phyloP scores from a whole-genome alignment of 164 flowering plant genomes.

The Dillenia suffruticosa region DNA sequence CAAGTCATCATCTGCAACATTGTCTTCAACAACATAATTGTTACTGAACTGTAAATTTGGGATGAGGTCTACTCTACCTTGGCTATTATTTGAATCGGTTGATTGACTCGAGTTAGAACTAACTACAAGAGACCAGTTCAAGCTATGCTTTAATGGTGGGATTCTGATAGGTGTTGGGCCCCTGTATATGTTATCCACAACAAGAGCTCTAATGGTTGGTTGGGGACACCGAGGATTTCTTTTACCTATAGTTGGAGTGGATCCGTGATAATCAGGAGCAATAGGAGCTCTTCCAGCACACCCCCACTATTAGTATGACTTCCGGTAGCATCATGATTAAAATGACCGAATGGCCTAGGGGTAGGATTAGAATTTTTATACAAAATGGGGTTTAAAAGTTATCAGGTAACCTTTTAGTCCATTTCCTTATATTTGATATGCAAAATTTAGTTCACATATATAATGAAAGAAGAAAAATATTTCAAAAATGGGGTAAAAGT shows the following conservation, averaged over 20 bases:
- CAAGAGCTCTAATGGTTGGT: conserved; percentile 17
- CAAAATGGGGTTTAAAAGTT: too few species aligned
- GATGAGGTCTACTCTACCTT: background rate
- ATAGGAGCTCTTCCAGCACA: conserved; percentile 28
- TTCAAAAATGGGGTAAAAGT: too few species aligned
- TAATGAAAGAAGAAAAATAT: too few species aligned
- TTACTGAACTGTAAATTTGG: conserved; percentile 9
- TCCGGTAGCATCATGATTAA: conserved; percentile 27
- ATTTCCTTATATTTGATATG: too few species aligned
- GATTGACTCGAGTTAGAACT: conserved; percentile 21
- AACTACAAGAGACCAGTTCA: conserved; percentile 54
- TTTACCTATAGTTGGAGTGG: conserved; percentile 37
- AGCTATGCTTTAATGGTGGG: conserved; percentile 65
- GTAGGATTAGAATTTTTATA: too few species aligned
- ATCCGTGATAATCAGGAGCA: conserved; percentile 27
- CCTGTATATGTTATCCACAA: conserved; percentile 12
- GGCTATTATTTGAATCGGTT: conserved; percentile 14
- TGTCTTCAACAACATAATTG: conserved; percentile 22
- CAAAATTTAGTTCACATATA: too few species aligned
- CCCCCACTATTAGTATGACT: conserved; percentile 23
- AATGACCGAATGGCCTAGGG: conserved; percentile 2
- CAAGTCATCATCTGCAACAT: conserved; percentile 31
- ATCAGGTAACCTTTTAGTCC: too few species aligned
- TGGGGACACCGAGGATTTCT: conserved; percentile 41
- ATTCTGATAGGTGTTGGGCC: conserved; percentile 30